A percentile compares a stretch with the other conserved stretches of the same genome.
Conservation (phyloP, 225 moss, liverwort and hornwort genomes). For the Lunularia cruciata region DNA sequence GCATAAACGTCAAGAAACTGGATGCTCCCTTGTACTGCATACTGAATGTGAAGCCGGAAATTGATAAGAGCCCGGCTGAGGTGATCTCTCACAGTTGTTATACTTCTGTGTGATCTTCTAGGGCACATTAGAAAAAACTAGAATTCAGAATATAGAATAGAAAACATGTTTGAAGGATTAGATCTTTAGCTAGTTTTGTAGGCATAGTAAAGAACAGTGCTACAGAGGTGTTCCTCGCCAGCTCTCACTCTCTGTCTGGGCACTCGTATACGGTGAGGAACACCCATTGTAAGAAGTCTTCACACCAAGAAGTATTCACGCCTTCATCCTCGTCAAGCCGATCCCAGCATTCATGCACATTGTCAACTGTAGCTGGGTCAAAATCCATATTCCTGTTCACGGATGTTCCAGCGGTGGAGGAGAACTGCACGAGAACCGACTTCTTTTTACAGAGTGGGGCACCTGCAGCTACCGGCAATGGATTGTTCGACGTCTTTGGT, state of each 20-base stretch:
- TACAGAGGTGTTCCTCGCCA: not conserved
- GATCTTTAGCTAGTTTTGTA: not conserved
- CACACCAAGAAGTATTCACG: not conserved
- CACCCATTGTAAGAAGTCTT: constrained; percentile 1
- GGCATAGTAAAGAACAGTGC: not conserved
- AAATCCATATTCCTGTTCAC: not conserved
- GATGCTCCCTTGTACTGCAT: constrained; percentile 26
- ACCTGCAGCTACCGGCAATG: not conserved
- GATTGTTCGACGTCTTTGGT: not conserved
- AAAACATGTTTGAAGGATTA: too few relatives aligned
- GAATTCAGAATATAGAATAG: not conserved
- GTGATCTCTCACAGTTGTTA: constrained; percentile 34
- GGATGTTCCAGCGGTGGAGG: not conserved
- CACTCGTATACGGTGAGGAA: not conserved
- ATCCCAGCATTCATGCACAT: not conserved
- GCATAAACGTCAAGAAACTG: constrained; percentile 22
- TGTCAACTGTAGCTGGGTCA: too few relatives aligned
- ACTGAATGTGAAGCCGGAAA: constrained; percentile 35
- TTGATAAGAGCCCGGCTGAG: not conserved
- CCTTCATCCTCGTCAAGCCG: not conserved
- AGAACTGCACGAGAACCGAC: not conserved
- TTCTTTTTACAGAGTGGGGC: constrained; percentile 3
- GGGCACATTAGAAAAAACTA: not conserved
- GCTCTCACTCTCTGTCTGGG: not conserved
- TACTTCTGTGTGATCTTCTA: not conserved